These are phyloP conservation scores for Chalciporus piperatus DNA, from an alignment of 768 basidiomycete genomes.

Conservation along the genomic window DNA sequence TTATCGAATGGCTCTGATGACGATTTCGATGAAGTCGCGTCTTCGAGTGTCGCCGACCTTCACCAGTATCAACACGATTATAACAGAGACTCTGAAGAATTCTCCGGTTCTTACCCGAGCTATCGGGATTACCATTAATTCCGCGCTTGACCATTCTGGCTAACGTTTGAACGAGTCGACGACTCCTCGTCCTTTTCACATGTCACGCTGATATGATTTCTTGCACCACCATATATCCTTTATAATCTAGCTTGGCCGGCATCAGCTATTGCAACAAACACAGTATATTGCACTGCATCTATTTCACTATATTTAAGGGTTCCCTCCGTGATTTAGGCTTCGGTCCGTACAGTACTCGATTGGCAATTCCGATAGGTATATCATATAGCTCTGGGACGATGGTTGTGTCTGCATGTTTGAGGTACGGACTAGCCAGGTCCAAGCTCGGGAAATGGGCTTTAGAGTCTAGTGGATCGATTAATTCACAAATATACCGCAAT, in stretches of 20 bases:
- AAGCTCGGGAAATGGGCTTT: slow-evolving; percentile 49
- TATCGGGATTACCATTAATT: neutral
- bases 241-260: slow-evolving; percentile 12
- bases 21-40: slow-evolving; percentile 34
- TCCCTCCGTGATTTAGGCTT: slow-evolving; percentile 8
- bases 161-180: neutral
- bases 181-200: neutral
- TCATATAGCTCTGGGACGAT: slow-evolving; percentile 71
- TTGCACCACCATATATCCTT: slow-evolving; percentile 13
- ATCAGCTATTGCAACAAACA: neutral
- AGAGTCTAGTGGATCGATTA: slow-evolving; percentile 44
- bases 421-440: slow-evolving; percentile 41
- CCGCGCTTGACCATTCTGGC: neutral
- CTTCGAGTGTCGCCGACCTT: slow-evolving; percentile 27
- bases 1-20: slow-evolving; percentile 31
- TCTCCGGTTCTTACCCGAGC: slow-evolving; percentile 14
- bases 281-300: slow-evolving; percentile 7
- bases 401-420: slow-evolving; percentile 42
- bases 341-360: slow-evolving; percentile 61
- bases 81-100: slow-evolving; percentile 8
- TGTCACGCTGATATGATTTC: slow-evolving; percentile 7
- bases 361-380: slow-evolving; percentile 78
- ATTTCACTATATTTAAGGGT: slow-evolving; percentile 19
- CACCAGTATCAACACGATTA: slow-evolving; percentile 32
- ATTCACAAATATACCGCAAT: slow-evolving; percentile 7